Evolutionary conservation across 352 stramenopile genomes (phyloP), one percentile per base, ranked within the genome.

Genomic region (Saprolegnia parasitica): DNA sequence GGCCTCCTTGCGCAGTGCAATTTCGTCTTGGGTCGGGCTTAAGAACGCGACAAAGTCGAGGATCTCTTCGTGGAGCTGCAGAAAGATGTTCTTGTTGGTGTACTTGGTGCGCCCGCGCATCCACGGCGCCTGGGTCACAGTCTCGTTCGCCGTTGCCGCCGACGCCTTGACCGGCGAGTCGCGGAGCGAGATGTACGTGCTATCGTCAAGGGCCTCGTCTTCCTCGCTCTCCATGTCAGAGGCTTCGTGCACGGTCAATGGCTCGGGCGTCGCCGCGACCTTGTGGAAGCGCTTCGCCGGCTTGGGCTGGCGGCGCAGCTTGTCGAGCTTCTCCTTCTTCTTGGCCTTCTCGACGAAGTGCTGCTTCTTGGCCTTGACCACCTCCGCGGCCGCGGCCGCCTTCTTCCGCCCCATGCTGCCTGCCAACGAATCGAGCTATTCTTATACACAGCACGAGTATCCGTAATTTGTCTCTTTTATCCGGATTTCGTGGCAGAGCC

Each of bases 11-110:
- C 94, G 79, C 50, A 78, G 65, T 54, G 74, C 71, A 23, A 93
- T 71, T 71, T 98, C 95, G 1, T 91, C 76, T 10, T 76, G 50
- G 0, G 81, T 89, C 10, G 92, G 93, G 71, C 88, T 90, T 75
- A 98, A 92, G 40, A 98, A 88, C 23, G 78, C 78, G 40, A 90
- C 83, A 88, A 98, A 98, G 61, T 96, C 85, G 62, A 98, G 88
- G 73, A 98, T 97, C 83, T 98, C 96, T 67, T 98, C 93, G 76
- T 98, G 96, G 10, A 98, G 77, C 68, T 80, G 83, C 45, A 96
- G 75, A 56, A 98, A 94, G 35, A 93, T 73, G 54, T 94, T 94
- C 39, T 64, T 71, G 64, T 82, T 67, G 47, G 73, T 77, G 65
- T 91, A 94, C 5, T 82, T 78, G 47, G 72, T 76, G 67, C 80